Evolutionary conservation across 352 stramenopile genomes (phyloP).

Genomic region (Globisporangium spinosum): DNA sequence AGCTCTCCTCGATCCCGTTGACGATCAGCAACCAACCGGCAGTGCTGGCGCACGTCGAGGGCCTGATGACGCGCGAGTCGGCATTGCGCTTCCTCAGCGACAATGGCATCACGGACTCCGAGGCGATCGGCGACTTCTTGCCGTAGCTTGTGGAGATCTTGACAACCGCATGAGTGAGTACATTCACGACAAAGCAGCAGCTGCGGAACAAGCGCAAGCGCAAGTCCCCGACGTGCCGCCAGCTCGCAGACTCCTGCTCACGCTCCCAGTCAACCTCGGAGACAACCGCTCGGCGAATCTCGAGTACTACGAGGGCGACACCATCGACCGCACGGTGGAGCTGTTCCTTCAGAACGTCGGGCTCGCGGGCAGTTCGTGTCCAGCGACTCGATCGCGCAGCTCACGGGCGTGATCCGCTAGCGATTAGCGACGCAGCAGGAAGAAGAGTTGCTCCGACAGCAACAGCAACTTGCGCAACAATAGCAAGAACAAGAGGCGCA

Average conservation of each 20-base stretch:
- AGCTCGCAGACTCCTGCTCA: constrained; percentile 34
- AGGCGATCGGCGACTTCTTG: constrained; percentile 35
- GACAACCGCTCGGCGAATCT: constrained; percentile 42
- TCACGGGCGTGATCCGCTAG: constrained; percentile 38
- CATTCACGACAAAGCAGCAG: constrained; percentile 32
- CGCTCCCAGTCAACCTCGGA: constrained; percentile 47
- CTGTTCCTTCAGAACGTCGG: constrained; percentile 54
- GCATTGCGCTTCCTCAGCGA: constrained; percentile 55
- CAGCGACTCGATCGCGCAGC: constrained; percentile 35
- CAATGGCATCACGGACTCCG: constrained; percentile 48
- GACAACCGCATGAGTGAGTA: constrained; percentile 46
- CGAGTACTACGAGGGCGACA: constrained; percentile 75
- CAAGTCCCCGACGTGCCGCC: background rate
- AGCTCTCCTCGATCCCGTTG: constrained; percentile 69
- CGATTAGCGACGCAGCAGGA: constrained; percentile 22
- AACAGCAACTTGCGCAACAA: constrained; percentile 3
- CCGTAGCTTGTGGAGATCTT: constrained; percentile 58
- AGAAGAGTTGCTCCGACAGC: constrained; percentile 15
- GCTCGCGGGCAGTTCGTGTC: constrained; percentile 40
- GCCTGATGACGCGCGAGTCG: constrained; percentile 51
- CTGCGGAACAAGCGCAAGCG: constrained; percentile 1
- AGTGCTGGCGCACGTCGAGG: constrained; percentile 64
- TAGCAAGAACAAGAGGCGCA: constrained; percentile 7
- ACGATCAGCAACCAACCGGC: constrained; percentile 44
- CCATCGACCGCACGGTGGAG: constrained; percentile 59